Evolutionary conservation across 2,329 filamentous ascomycete genomes (phyloP), one percentile per base, ranked within the genome.

Genomic region (Botrytis tulipae): DNA sequence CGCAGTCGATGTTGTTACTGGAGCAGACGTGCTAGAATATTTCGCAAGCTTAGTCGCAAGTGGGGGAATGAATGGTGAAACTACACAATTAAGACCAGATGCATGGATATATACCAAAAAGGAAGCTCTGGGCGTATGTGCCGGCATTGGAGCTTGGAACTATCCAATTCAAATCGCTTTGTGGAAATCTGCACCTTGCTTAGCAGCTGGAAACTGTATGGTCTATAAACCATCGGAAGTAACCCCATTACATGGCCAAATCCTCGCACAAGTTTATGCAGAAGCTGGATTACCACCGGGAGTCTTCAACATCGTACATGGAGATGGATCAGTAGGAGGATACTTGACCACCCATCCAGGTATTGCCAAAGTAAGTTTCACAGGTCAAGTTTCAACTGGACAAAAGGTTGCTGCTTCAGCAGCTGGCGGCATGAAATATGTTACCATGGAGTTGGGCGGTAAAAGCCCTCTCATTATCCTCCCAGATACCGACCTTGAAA

Each of bases 371-470:
- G 93, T 97, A 78, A 94, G 91, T 80, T 97, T 97, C 84, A 97
- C 94, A 0, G 94, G 94, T 29, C 93, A 97, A 81, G 93, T 97
- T 40, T 87, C 89, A 74, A 97, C 94, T 0, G 94, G 94, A 22
- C 88, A 89, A 83, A 95, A 93, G 81, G 94, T 97, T 16, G 93
- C 94, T 16, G 88, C 88, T 61, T 85, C 90, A 51, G 94, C 94
- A 4, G 91, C 92, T 1, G 89, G 88, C 46, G 89, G 88, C 78
- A 94, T 97, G 92, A 97, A 97, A 83, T 94, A 94, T 80, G 91
- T 96, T 67, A 97, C 94, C 32, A 95, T 97, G 92, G 94, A 97
- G 83, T 87, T 97, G 0, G 94, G 94, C 72, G 94, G 94, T 68
- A 97, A 97, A 84, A 94, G 91, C 74, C 93, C 94, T 0, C 85